Evolutionary conservation across 2,329 filamentous ascomycete species (phyloP), one percentile per base, ranked within the genome.

Genomic region (Cladosporium sphaerospermum): DNA sequence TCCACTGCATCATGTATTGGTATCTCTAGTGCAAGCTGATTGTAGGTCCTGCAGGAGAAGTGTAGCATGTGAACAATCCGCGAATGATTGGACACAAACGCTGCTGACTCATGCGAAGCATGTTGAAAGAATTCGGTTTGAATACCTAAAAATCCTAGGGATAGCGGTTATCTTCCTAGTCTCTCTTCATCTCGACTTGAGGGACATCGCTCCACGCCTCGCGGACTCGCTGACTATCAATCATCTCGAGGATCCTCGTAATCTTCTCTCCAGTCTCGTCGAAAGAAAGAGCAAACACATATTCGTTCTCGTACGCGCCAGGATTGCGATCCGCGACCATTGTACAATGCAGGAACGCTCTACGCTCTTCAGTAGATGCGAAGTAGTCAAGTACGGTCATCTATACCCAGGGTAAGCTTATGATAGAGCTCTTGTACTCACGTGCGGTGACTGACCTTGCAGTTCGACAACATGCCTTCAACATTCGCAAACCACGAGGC

Each of bases 271-370:
- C 43, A 3, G 16, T 31, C 11, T 41, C 42, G 18, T 53, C 50
- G 14, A 53, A 53, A 28, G 50, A 41, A 23, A 53, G 32, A n/a
- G 46, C 50, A 34, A 53, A 53, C 50, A 46, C 46, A 14, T 53
- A 53, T 13, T 53, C 50, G 5, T 41, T 53, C 13, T 41, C 19
- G 18, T 46, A 53, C 9, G 16, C 8, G 16, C 40, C 47, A 4
- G n/a, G 13, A 2, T 10, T 16, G 3, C 32, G 31, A 8, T 45
- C 44, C 4, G 50, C 42, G 9, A 36, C 46, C 42, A 46, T 34
- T 2, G 43, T 40, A 19, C 42, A 41, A 18, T 53, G 50, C 28
- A 46, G 6, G 19, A 32, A 53, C 19, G 43, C 43, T 16, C 50
- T 46, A 7, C 50, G 43, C 7, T 39, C 42, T 36, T 53, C 43